Evolutionary conservation across 371 early-diverging fungal genomes (phyloP), one percentile per base, ranked within the genome.

Genomic region (Funneliformis caledonium): DNA sequence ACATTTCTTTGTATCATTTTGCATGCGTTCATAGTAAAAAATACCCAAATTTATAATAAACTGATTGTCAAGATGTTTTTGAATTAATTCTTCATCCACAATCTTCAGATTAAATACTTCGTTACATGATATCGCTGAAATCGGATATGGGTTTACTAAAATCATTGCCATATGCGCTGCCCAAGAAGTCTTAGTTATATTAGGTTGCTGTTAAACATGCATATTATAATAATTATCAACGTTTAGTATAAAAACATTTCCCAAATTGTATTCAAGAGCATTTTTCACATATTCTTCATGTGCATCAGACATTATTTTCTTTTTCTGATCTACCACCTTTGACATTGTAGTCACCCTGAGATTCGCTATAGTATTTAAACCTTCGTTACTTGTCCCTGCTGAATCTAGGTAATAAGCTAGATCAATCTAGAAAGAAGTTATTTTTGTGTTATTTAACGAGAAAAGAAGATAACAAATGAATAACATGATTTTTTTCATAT

Each of bases 391-490:
- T 56, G 31, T 73, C 12, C 56, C 52, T 50, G 56, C 56, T 73
- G 52, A 73, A 73, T 73, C 56, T 52, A 73, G 42, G n/a, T 73
- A 73, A 73, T 73, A 48, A 50, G 74, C 74, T 33, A 73, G n/a
- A 56, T 73, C 74, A 48, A 73, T 37, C 37, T 26, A 0, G 26
- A 26, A 26, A 26, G 26, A 26, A 26, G 26, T 26, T 26, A 26
- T 26, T 26, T 26, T 26, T 26, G 26, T 26, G 0, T 26, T 26
- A 26, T 26, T 26, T 26, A 26, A 26, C 26, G 74, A 73, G 3
- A 31, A 11, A 73, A 73, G 74, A 73, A 73, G 74, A 73, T 73
- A 73, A 16, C 74, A 73, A n/a, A 73, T 73, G 12, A 73, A 73
- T 10, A 73, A 10, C 56, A 73, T 73, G 10, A 73, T 50, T 73